Conservation (phyloP, 2,329 filamentous ascomycete genomes). For the Penicillium sp. region DNA sequence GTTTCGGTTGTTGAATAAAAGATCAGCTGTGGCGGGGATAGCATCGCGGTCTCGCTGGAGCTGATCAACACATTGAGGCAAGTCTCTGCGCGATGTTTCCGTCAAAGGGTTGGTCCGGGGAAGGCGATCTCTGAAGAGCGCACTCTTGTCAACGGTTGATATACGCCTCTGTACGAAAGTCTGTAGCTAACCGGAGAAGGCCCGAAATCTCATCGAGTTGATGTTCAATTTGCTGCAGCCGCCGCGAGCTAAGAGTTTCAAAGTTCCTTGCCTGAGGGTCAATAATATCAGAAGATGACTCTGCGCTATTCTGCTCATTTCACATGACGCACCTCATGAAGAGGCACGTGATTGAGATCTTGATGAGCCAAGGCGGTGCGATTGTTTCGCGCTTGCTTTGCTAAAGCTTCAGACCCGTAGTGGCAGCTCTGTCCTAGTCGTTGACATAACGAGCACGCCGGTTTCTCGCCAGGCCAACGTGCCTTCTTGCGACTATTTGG, state of each 20-base stretch:
- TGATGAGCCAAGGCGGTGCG: not conserved
- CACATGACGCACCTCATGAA: not conserved
- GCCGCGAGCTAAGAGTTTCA: conserved; percentile 5
- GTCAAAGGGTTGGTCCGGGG: conserved; percentile 2
- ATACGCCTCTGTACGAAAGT: not conserved
- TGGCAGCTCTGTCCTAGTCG: conserved; percentile 23
- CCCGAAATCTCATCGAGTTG: conserved; percentile 20
- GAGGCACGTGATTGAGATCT: not conserved
- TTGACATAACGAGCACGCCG: conserved; percentile 23
- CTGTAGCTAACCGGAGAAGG: conserved; percentile 17
- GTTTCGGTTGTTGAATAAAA: not conserved
- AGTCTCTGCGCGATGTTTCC: not conserved
- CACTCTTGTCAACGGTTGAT: not conserved
- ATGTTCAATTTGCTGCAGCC: conserved; percentile 22
- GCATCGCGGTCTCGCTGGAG: not conserved
- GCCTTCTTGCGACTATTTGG: conserved; percentile 25
- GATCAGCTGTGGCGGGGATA: not conserved
- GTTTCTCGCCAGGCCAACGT: conserved; percentile 29
- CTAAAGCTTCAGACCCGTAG: conserved; percentile 14
- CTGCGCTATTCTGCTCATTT: not conserved
- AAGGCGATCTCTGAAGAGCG: conserved; percentile 9
- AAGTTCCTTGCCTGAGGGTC: not conserved
- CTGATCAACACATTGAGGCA: not conserved
- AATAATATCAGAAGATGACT: not conserved
- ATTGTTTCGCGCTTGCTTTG: not conserved